A percentile compares a stretch with the other conserved stretches of the same genome.
phyloP scores from a whole-genome alignment of 2,329 filamentous ascomycete species.

The Paradendryphiella salina region DNA sequence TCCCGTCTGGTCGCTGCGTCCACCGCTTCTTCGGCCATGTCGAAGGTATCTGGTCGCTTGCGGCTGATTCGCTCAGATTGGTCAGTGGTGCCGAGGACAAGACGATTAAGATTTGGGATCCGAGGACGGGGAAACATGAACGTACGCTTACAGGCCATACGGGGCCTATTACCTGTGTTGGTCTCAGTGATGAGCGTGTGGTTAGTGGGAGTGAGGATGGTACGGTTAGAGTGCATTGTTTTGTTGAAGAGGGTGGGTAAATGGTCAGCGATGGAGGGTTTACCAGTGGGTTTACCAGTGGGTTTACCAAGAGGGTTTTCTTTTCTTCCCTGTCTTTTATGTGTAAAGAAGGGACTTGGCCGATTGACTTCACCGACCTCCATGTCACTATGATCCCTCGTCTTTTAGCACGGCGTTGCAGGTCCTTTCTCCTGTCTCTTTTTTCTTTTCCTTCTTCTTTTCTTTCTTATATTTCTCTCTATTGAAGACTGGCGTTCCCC shows the following conservation, averaged over 20 bases:
- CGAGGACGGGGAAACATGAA: conserved; percentile 86
- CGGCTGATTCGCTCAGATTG: conserved; percentile 82
- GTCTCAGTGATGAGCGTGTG: conserved; percentile 84
- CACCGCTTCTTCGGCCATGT: conserved; percentile 96
- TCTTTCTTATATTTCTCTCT: not conserved
- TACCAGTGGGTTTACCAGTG: not conserved
- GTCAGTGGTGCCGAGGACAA: conserved; percentile 90
- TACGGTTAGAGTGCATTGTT: conserved; percentile 70
- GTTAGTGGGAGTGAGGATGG: conserved; percentile 93
- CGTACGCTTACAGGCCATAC: conserved; percentile 88
- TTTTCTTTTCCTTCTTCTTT: not conserved
- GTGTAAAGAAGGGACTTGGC: no score
- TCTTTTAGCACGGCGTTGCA: not conserved
- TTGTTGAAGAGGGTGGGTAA: conserved; percentile 16
- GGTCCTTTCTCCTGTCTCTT: not conserved
- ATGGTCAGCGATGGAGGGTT: no score
- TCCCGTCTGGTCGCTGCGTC: conserved; percentile 76
- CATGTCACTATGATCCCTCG: no score
- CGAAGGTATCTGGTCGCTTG: conserved; percentile 92
- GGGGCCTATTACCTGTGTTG: conserved; percentile 90
- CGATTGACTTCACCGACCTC: no score
- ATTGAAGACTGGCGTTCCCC: not conserved
- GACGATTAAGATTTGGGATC: conserved; percentile 96
- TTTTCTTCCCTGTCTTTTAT: not conserved
- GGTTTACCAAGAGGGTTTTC: not conserved